A percentile compares a stretch with the other conserved stretches of the same genome.
These are phyloP conservation scores for Beta vulgaris DNA, from an alignment of 148 eudicot genomes.

Conservation along the genomic window DNA sequence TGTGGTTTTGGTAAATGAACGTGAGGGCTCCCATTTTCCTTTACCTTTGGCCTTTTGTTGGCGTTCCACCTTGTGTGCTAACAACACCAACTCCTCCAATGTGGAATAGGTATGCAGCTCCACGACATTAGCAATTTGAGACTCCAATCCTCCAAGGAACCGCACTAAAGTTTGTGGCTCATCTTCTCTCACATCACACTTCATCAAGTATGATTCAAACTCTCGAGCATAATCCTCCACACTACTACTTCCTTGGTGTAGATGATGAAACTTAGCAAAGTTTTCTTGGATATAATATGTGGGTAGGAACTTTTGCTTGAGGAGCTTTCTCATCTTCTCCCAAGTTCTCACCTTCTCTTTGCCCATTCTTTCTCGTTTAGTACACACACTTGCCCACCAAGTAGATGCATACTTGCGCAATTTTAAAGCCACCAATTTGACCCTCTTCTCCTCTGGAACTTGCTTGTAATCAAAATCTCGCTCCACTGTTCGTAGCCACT, in stretches of 20 bases:
- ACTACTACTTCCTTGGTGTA: neutral
- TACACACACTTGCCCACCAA: neutral
- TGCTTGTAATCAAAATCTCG: too few species aligned
- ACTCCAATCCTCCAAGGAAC: neutral
- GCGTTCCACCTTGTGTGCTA: neutral
- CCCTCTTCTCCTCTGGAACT: too few species aligned
- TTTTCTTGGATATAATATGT: neutral
- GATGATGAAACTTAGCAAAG: neutral
- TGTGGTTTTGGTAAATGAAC: neutral
- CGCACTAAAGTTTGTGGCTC: neutral
- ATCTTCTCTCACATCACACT: neutral
- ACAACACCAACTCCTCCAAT: neutral
- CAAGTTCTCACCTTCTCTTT: neutral
- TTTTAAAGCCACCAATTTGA: too few species aligned
- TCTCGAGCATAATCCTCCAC: neutral
- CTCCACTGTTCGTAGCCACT: too few species aligned
- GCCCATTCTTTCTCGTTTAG: neutral
- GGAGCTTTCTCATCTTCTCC: neutral
- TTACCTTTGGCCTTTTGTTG: neutral
- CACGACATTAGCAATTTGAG: neutral
- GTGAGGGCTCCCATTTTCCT: neutral
- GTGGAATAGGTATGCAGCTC: neutral
- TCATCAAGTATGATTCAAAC: neutral
- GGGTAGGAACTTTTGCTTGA: neutral
- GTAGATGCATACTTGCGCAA: neutral